Conservation (phyloP, 306 rosid species). For the Nissolia schottii region DNA sequence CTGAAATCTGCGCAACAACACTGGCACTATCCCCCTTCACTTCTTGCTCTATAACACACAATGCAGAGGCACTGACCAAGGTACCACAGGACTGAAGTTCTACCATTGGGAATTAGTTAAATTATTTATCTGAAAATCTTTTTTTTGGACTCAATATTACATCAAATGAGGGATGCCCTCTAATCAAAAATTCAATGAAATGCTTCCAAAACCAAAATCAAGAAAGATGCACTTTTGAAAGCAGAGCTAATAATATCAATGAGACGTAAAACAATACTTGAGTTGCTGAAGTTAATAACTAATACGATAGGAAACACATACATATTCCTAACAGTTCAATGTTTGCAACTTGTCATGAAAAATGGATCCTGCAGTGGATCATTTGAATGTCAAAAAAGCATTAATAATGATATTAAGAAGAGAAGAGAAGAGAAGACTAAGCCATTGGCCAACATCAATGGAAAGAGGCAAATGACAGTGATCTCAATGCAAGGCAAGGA, state of each 20-base stretch:
- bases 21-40: slow-evolving; percentile 41
- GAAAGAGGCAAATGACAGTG: slow-evolving; percentile 12
- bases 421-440: slow-evolving; percentile 7
- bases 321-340: background rate
- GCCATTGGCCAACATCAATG: background rate
- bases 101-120: slow-evolving; percentile 40
- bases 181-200: slow-evolving; percentile 11
- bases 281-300: background rate
- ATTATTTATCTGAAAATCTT: slow-evolving; percentile 12
- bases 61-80: slow-evolving; percentile 51
- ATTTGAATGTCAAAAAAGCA: background rate
- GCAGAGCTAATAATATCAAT: background rate
- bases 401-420: background rate
- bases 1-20: slow-evolving; percentile 56
- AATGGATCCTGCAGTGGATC: slow-evolving; percentile 11
- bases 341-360: background rate
- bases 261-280: background rate
- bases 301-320: background rate
- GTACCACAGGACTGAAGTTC: slow-evolving; percentile 57
- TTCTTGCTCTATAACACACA: slow-evolving; percentile 55
- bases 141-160: background rate
- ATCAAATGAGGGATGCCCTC: background rate
- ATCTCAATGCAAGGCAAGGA: slow-evolving; percentile 18
- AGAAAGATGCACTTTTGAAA: background rate
- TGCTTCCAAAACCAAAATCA: slow-evolving; percentile 4